A percentile compares a stretch with the other conserved stretches of the same genome.
Conservation (phyloP, 208 protist genomes). For the Tritrichomonas musculus region DNA sequence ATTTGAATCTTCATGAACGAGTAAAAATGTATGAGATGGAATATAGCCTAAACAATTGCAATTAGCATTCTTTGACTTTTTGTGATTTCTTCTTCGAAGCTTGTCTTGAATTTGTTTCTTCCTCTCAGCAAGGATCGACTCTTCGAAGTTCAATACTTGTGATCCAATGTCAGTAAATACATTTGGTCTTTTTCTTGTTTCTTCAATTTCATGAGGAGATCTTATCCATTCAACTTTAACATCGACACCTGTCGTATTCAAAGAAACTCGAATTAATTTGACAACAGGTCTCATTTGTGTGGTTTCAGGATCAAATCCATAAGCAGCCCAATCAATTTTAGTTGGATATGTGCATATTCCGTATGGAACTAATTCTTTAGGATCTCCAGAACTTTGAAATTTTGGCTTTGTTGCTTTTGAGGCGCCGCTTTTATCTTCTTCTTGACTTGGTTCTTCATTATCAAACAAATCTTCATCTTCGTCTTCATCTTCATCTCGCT, state of each 20-base stretch:
- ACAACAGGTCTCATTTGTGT: not conserved
- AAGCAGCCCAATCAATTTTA: not conserved
- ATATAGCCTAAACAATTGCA: too few relatives aligned
- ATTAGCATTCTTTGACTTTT: too few relatives aligned
- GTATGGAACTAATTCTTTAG: not conserved
- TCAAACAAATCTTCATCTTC: not conserved
- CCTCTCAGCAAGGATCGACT: not conserved
- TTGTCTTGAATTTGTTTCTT: not conserved
- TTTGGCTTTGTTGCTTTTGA: not conserved
- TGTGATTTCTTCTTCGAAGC: not conserved
- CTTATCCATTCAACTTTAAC: not conserved
- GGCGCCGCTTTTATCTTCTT: not conserved
- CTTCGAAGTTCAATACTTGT: too few relatives aligned
- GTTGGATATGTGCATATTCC: not conserved
- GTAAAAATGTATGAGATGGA: too few relatives aligned
- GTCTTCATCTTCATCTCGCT: not conserved
- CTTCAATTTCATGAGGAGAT: not conserved
- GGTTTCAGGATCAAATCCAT: not conserved
- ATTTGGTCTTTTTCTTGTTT: not conserved
- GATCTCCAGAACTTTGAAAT: not conserved
- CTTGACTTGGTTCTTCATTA: not conserved
- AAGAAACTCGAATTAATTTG: not conserved
- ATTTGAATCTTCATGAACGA: too few relatives aligned
- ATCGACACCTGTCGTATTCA: not conserved
- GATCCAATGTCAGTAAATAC: not conserved